These are phyloP conservation scores for Pseudozyma tsukubaensis DNA, from an alignment of 1,284 basidiomycete genomes.

Conservation along the genomic window DNA sequence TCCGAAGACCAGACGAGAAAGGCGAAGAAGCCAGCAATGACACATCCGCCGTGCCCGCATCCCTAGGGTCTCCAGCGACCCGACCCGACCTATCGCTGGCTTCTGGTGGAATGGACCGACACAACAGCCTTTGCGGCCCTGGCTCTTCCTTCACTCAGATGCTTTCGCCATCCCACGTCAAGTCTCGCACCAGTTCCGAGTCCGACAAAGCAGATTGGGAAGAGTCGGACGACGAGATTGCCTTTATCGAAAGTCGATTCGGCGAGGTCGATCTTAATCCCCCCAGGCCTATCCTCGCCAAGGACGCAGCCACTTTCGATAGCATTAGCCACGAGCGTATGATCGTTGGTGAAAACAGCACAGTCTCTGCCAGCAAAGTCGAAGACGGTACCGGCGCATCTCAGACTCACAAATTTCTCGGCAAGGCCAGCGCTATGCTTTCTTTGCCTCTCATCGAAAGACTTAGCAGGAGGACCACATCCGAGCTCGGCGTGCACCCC, in stretches of 20 bases:
- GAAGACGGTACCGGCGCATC: neutral
- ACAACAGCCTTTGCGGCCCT: constrained; percentile 17
- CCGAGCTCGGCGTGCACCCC: constrained; percentile 28
- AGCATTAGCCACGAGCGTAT: constrained; percentile 27
- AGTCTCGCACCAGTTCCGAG: constrained; percentile 23
- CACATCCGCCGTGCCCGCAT: neutral
- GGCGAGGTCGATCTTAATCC: constrained; percentile 11
- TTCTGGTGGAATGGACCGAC: constrained; percentile 9
- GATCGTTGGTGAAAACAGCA: constrained; percentile 14
- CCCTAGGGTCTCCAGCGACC: neutral
- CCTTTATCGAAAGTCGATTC: constrained; percentile 38
- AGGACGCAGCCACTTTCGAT: constrained; percentile 16
- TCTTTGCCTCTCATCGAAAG: constrained; percentile 51
- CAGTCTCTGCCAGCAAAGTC: neutral
- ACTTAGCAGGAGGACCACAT: constrained; percentile 28
- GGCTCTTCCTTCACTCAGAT: constrained; percentile 18
- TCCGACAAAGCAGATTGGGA: constrained; percentile 34
- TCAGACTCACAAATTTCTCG: constrained; percentile 48
- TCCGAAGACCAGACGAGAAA: constrained; percentile 55
- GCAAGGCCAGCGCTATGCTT: constrained; percentile 59
- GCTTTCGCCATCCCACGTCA: constrained; percentile 35
- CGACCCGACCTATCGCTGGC: neutral
- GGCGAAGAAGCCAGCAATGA: constrained; percentile 27
- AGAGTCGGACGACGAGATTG: constrained; percentile 54
- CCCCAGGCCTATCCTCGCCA: neutral